Base-by-base conservation (phyloP, 2,329 filamentous ascomycete species). In the Lithohypha guttulata region DNA sequence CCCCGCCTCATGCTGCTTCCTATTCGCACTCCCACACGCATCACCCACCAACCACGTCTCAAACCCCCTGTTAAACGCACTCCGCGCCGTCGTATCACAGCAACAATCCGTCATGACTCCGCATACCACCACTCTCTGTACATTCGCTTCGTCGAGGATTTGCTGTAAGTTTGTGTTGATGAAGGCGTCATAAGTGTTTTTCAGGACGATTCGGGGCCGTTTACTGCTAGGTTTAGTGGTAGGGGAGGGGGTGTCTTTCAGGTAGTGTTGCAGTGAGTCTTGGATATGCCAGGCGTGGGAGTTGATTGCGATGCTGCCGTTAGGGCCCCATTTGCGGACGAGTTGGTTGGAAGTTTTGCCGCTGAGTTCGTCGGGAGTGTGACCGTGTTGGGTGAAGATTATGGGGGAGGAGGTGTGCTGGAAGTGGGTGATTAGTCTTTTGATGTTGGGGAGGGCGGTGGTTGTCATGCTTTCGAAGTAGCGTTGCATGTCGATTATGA, bases 91-190 rank as follows among this genome's bases (percentile, higher is more conserved):
- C 3, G 61, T 60, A 45, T 64, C 61, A 39, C 53, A 57, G 44
- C 61, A 64, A 40, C 59, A 63, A 48, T 64, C 59, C 31, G 61
- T 64, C 46, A 64, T 63, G 14, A 63, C 61, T 6, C 62, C 61
- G 41, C 57, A 59, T 3, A 63, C 54, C 7, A 65, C 50, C 9
- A 62, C 50, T 21, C 58, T 53, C 34, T 55, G 50, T 2, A 61
- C 49, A 1, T 38, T 46, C 4, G 47, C 41, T n/a, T 45, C 43
- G 31, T 51, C 42, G 36, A 63, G 39, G 14, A 52, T 26, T 17
- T 42, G 22, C 21, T 53, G 51, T 23, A 64, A 45, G 9, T 52
- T 44, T 11, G 59, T 60, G 30, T 53, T 51, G 34, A 64, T 44
- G 45, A 65, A 64, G 2, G 54, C 58, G 42, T 63, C 62, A 45